These are phyloP conservation scores for Linderniella brevidens DNA, from an alignment of 257 asterid species.

Conservation along the genomic window DNA sequence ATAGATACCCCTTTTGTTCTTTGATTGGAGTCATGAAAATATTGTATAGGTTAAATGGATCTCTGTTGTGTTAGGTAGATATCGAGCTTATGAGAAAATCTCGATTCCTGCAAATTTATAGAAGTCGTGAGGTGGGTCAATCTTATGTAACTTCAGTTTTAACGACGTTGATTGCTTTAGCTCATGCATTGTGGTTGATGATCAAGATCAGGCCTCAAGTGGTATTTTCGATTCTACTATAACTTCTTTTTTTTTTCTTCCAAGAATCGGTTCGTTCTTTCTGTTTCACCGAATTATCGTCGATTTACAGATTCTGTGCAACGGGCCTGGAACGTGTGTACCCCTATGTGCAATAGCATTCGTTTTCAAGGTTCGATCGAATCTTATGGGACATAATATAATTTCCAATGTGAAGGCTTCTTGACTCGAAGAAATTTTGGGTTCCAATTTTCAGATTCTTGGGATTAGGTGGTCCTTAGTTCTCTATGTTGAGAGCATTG, in stretches of 20 bases:
- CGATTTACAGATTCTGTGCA: slow-evolving; percentile 76
- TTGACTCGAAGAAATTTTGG: too few species aligned
- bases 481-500: slow-evolving; percentile 87
- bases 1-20: too few species aligned
- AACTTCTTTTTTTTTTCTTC: too few species aligned
- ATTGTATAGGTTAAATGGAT: too few species aligned
- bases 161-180: slow-evolving; percentile 66
- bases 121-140: slow-evolving; percentile 95
- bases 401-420: too few species aligned
- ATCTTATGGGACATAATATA: too few species aligned
- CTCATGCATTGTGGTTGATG: slow-evolving; percentile 85
- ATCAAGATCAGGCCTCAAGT: slow-evolving; percentile 82
- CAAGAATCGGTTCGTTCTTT: too few species aligned
- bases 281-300: too few species aligned
- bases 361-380: slow-evolving; percentile 59
- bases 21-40: too few species aligned
- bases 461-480: slow-evolving; percentile 79
- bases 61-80: slow-evolving; percentile 33
- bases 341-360: slow-evolving; percentile 67
- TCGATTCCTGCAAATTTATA: slow-evolving; percentile 59
- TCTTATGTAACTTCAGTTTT: slow-evolving; percentile 74
- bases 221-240: slow-evolving; percentile 32
- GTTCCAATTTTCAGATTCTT: slow-evolving; percentile 25
- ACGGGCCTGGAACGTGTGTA: slow-evolving; percentile 93
- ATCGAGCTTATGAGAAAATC: slow-evolving; percentile 25